These are phyloP conservation scores for Saccharomycopsis synnaedendra DNA, from an alignment of 805 yeast species.

Conservation along the genomic window DNA sequence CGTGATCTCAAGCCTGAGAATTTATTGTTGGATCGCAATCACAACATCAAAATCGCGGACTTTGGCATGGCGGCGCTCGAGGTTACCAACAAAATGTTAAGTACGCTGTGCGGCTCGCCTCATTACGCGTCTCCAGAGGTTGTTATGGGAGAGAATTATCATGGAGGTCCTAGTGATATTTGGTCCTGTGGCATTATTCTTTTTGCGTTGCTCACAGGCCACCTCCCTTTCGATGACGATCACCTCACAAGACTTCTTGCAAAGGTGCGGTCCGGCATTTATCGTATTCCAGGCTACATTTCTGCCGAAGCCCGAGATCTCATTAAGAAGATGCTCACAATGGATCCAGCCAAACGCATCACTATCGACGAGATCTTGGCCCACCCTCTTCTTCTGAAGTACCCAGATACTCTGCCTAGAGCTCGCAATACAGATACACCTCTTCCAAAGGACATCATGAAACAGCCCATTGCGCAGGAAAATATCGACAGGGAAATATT, in stretches of 20 bases:
- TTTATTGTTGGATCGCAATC: conserved; percentile 64
- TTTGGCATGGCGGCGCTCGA: conserved; percentile 99
- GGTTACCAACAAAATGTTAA: conserved; percentile 66
- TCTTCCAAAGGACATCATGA: conserved; percentile 23
- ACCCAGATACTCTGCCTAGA: conserved; percentile 26
- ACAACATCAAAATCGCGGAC: conserved; percentile 92
- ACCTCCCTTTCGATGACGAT: conserved; percentile 94
- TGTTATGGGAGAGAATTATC: conserved; percentile 89
- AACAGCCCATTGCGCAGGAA: conserved; percentile 21
- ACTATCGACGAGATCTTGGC: conserved; percentile 60
- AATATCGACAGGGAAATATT: conserved; percentile 65
- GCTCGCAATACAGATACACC: conserved; percentile 26
- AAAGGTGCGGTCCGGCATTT: conserved; percentile 87
- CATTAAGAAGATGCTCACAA: conserved; percentile 67
- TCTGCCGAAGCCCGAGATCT: conserved; percentile 82
- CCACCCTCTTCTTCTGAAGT: conserved; percentile 77
- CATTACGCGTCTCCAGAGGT: conserved; percentile 98
- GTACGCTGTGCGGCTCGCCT: conserved; percentile 96
- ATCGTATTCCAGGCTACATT: conserved; percentile 68
- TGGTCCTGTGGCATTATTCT: conserved; percentile 98
- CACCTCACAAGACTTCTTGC: conserved; percentile 76
- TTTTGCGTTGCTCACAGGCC: conserved; percentile 89
- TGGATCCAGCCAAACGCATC: conserved; percentile 73
- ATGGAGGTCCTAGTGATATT: conserved; percentile 93
- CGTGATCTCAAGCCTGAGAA: conserved; percentile 82